These are phyloP conservation scores for Onygenales sp. DNA, from an alignment of 2,329 filamentous ascomycete genomes.

Conservation along the genomic window DNA sequence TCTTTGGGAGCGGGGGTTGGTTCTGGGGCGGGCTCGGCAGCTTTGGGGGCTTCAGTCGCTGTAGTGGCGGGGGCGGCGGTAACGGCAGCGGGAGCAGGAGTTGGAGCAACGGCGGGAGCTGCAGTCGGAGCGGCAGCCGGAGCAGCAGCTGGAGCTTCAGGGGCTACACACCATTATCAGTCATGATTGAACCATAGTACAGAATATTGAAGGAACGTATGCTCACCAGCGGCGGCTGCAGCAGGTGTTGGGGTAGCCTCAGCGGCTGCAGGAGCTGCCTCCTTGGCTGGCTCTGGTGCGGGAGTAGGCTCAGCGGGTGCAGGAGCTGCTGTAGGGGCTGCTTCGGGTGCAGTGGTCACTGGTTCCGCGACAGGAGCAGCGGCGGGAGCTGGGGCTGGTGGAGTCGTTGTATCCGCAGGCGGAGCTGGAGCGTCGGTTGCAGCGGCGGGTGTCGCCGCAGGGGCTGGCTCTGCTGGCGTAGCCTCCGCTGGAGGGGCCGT, in stretches of 20 bases:
- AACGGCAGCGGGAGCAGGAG: conserved; percentile 3
- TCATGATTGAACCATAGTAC: background rate
- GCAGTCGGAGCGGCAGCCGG: background rate
- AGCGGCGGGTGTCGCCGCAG: conserved; percentile 6
- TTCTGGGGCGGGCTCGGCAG: conserved; percentile 3
- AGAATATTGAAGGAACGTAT: background rate
- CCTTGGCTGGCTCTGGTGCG: background rate
- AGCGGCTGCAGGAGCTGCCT: background rate
- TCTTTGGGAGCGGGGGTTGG: background rate
- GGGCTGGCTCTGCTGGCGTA: conserved; percentile 7
- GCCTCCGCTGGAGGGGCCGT: conserved; percentile 7
- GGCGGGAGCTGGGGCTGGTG: conserved; percentile 8
- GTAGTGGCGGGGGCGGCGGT: conserved; percentile 1
- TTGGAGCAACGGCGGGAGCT: background rate
- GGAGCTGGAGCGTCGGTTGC: conserved; percentile 9
- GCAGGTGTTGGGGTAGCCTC: conserved; percentile 2
- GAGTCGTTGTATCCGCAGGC: conserved; percentile 8
- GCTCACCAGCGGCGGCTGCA: background rate
- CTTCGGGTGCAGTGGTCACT: background rate
- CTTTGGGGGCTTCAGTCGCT: conserved; percentile 1
- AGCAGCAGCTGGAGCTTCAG: conserved; percentile 1
- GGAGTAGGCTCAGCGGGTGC: background rate
- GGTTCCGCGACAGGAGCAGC: conserved; percentile 5
- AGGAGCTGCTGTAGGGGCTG: background rate
- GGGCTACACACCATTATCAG: background rate